phyloP scores from a whole-genome alignment of 176 grass and related monocot species.

The Bothriochloa decipiens region DNA sequence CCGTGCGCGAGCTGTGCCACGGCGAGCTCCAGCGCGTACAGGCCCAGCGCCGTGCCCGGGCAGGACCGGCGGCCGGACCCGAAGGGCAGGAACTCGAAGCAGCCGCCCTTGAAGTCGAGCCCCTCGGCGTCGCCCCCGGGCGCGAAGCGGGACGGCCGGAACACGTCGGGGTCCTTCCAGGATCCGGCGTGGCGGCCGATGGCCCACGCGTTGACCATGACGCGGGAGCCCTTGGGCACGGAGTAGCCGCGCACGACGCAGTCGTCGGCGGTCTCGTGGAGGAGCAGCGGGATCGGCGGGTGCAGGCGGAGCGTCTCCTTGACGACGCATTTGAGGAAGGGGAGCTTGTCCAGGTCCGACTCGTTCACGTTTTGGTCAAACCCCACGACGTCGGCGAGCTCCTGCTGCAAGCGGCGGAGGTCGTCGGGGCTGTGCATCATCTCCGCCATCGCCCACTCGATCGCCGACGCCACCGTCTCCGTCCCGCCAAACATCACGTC shows the following conservation, averaged over 20 bases:
- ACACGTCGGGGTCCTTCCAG: constrained; percentile 74
- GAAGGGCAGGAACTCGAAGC: constrained; percentile 91
- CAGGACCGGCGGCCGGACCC: constrained; percentile 82
- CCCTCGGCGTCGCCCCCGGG: constrained; percentile 36
- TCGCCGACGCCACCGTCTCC: constrained; percentile 89
- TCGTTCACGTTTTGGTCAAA: constrained; percentile 63
- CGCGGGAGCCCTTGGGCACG: constrained; percentile 57
- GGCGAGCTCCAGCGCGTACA: constrained; percentile 68
- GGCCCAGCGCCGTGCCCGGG: constrained; percentile 69
- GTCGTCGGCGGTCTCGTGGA: constrained; percentile 82
- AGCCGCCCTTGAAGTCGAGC: constrained; percentile 87
- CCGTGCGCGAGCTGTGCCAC: constrained; percentile 75
- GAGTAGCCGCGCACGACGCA: constrained; percentile 71
- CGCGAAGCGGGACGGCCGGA: constrained; percentile 64
- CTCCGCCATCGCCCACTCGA: constrained; percentile 94
- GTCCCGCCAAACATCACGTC: constrained; percentile 99
- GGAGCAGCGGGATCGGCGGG: constrained; percentile 91
- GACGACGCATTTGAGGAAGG: constrained; percentile 75
- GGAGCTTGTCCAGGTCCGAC: constrained; percentile 80
- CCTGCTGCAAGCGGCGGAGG: constrained; percentile 67
- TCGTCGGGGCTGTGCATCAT: constrained; percentile 84
- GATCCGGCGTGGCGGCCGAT: constrained; percentile 69
- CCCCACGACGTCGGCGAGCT: constrained; percentile 62
- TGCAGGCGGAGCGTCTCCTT: constrained; percentile 97
- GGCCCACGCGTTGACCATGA: constrained; percentile 94